Conservation (phyloP, 306 rosid genomes). For the Gynostemma pentaphyllum region DNA sequence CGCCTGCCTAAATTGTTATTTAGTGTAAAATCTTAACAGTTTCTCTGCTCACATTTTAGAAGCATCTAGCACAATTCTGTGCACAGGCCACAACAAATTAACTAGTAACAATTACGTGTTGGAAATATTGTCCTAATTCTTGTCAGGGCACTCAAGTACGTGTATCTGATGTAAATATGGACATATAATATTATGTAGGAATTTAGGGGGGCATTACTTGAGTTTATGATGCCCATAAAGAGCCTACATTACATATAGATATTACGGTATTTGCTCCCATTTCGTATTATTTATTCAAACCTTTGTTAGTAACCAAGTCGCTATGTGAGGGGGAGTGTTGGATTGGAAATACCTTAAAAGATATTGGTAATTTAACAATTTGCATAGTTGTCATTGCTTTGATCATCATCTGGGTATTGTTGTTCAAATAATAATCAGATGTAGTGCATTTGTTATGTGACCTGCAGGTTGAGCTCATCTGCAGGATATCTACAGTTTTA, state of each 20-base stretch:
- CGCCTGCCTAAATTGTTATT: too few species aligned
- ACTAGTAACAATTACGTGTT: too few species aligned
- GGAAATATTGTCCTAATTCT: constrained; percentile 33
- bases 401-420: background rate
- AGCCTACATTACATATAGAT: constrained; percentile 17
- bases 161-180: constrained; percentile 36
- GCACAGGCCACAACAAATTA: too few species aligned
- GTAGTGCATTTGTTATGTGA: background rate
- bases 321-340: too few species aligned
- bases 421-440: background rate
- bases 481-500: constrained; percentile 58
- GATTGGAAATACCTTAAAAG: too few species aligned
- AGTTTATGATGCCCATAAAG: constrained; percentile 17
- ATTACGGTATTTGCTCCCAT: too few species aligned
- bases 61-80: too few species aligned
- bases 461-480: constrained; percentile 83
- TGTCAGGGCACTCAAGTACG: constrained; percentile 24
- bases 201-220: constrained; percentile 21
- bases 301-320: too few species aligned
- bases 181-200: constrained; percentile 20
- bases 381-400: background rate
- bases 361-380: too few species aligned
- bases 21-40: too few species aligned
- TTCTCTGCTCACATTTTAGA: too few species aligned
- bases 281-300: too few species aligned